A percentile compares a stretch with the other conserved stretches of the same genome.
These are phyloP conservation scores for Phytophthora citricola DNA, from an alignment of 352 stramenopile genomes.

Conservation along the genomic window DNA sequence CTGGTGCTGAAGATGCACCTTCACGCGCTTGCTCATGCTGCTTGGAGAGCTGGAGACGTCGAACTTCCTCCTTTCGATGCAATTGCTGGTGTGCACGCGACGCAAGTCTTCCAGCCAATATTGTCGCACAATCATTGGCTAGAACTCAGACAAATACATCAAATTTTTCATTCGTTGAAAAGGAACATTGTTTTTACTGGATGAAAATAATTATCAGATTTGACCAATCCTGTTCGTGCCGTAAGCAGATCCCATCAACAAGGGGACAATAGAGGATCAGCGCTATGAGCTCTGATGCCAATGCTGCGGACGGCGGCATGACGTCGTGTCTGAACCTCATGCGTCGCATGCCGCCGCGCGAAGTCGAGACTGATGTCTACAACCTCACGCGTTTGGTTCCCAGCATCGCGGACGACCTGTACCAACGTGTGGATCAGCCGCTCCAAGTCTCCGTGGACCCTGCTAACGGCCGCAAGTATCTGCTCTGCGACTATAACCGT, in stretches of 20 bases:
- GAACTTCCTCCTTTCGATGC: background rate
- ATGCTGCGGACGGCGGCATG: constrained; percentile 51
- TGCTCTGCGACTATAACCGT: constrained; percentile 96
- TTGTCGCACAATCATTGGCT: background rate
- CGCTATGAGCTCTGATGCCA: constrained; percentile 24
- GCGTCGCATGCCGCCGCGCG: constrained; percentile 87
- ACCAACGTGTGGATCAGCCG: constrained; percentile 94
- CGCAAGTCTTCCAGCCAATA: constrained; percentile 43
- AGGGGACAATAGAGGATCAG: constrained; percentile 9
- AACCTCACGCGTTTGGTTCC: constrained; percentile 87
- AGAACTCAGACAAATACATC: background rate
- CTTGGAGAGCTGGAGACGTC: background rate
- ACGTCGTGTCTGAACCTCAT: constrained; percentile 90
- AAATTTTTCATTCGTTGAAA: background rate
- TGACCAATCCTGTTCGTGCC: constrained; percentile 13
- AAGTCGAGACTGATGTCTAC: constrained; percentile 87
- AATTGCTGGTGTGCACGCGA: constrained; percentile 25
- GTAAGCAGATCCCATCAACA: constrained; percentile 2
- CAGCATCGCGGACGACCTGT: constrained; percentile 89
- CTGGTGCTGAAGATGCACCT: constrained; percentile 70
- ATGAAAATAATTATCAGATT: constrained; percentile 23
- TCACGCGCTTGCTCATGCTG: constrained; percentile 66
- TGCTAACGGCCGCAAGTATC: constrained; percentile 89
- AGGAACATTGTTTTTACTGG: background rate
- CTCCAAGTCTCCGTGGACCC: constrained; percentile 90